Evolutionary conservation across 805 yeast genomes (phyloP).

Genomic region (Maudiozyma serrabonitensis): DNA sequence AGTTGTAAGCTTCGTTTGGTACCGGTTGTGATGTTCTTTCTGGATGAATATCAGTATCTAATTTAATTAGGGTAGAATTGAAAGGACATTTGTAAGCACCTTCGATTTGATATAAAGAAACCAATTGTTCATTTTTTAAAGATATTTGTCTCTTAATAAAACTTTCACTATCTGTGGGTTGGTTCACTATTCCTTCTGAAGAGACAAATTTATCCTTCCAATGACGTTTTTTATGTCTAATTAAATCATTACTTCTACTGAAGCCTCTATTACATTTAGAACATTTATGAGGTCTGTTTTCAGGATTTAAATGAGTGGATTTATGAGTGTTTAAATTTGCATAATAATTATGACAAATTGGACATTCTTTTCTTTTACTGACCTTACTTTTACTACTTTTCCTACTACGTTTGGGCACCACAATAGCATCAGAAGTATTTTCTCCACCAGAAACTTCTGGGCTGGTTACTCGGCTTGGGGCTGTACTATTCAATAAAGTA

Average conservation of each 20-base stretch:
- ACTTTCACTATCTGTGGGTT: neutral
- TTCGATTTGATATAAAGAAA: slow-evolving; percentile 16
- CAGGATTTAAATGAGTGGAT: slow-evolving; percentile 66
- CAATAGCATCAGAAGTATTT: neutral
- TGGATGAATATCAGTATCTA: slow-evolving; percentile 19
- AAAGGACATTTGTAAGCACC: slow-evolving; percentile 69
- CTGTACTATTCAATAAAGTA: neutral
- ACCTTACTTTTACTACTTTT: neutral
- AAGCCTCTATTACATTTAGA: slow-evolving; percentile 73
- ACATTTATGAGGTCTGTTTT: slow-evolving; percentile 70
- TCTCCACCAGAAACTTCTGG: neutral
- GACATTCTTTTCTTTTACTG: slow-evolving; percentile 60
- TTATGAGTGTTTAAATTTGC: slow-evolving; percentile 77
- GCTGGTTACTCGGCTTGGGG: neutral
- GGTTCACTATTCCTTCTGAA: neutral
- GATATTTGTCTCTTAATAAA: neutral
- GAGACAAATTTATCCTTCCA: slow-evolving; percentile 44
- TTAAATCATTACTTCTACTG: slow-evolving; percentile 77
- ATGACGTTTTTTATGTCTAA: slow-evolving; percentile 79
- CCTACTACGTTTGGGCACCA: neutral
- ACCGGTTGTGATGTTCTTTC: slow-evolving; percentile 3
- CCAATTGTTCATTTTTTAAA: slow-evolving; percentile 11
- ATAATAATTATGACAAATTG: slow-evolving; percentile 55
- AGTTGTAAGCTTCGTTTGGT: slow-evolving; percentile 21
- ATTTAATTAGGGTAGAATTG: slow-evolving; percentile 19